phyloP scores from a whole-genome alignment of 257 asterid genomes.

The Lithospermum erythrorhizon region DNA sequence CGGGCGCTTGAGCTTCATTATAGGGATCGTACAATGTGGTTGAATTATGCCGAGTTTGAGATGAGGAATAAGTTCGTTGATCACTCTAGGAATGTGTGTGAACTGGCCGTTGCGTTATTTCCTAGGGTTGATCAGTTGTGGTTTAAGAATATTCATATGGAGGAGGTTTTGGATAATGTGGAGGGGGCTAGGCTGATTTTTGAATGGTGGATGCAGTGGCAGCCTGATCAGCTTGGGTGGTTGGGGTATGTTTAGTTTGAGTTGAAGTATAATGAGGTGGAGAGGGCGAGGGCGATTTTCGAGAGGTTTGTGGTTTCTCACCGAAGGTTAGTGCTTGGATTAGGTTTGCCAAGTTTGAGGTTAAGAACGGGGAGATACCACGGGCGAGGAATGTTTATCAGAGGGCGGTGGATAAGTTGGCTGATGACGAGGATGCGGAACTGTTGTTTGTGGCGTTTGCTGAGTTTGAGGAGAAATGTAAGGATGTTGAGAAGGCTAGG shows the following conservation, averaged over 20 bases:
- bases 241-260: constrained; percentile 74
- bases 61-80: constrained; percentile 53
- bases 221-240: constrained; percentile 92
- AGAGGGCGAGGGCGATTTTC: constrained; percentile 64
- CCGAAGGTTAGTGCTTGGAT: constrained; percentile 77
- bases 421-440: constrained; percentile 88
- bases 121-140: constrained; percentile 67
- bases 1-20: constrained; percentile 61
- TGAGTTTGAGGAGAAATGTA: constrained; percentile 85
- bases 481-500: constrained; percentile 84
- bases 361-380: constrained; percentile 70
- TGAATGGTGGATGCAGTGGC: constrained; percentile 91
- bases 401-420: constrained; percentile 73
- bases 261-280: constrained; percentile 65
- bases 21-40: constrained; percentile 57
- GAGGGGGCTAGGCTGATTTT: constrained; percentile 75
- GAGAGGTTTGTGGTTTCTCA: constrained; percentile 62
- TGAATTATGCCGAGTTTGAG: constrained; percentile 69
- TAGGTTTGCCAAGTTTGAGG: constrained; percentile 75
- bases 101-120: constrained; percentile 37
- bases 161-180: constrained; percentile 55
- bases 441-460: constrained; percentile 78
- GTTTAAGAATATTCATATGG: constrained; percentile 71
- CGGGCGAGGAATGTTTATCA: constrained; percentile 62
- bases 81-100: constrained; percentile 59